phyloP scores from a whole-genome alignment of 1,284 basidiomycete species.

The Apiotrichum gracile region DNA sequence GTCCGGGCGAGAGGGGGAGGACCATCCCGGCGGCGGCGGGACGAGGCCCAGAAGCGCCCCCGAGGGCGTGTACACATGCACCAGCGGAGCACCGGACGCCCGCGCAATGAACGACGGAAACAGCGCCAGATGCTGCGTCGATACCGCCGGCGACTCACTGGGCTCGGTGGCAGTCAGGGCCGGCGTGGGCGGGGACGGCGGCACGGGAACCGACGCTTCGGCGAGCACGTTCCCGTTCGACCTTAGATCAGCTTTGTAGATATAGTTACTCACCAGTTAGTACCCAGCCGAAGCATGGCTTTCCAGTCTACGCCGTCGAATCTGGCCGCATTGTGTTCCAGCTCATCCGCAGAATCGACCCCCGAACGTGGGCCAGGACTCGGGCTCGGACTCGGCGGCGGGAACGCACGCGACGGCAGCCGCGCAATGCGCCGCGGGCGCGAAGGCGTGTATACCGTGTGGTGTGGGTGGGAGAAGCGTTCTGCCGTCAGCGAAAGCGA shows the following conservation, averaged over 20 bases:
- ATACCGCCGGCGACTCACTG: conserved; percentile 5
- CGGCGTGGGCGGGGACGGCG: conserved; percentile 39
- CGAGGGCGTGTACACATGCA: conserved; percentile 30
- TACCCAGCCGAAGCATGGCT: conserved; percentile 40
- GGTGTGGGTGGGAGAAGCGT: conserved; percentile 44
- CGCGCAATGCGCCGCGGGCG: conserved; percentile 33
- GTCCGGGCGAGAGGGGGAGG: conserved; percentile 39
- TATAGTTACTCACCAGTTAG: conserved; percentile 38
- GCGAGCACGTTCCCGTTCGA: conserved; percentile 41
- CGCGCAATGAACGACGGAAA: conserved; percentile 45
- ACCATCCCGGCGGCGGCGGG: conserved; percentile 47
- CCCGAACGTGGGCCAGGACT: neutral
- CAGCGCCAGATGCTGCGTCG: conserved; percentile 40
- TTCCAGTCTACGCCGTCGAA: conserved; percentile 48
- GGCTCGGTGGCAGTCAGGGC: neutral
- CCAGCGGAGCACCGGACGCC: conserved; percentile 35
- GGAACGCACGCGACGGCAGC: conserved; percentile 41
- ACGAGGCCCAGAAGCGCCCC: conserved; percentile 36
- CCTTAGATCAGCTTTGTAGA: conserved; percentile 19
- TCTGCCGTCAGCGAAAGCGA: conserved; percentile 19
- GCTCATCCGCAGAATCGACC: neutral
- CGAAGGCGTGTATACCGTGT: conserved; percentile 26
- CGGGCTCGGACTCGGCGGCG: conserved; percentile 26
- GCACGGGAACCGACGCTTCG: conserved; percentile 30
- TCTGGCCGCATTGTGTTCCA: conserved; percentile 7